Evolutionary conservation across 2,329 filamentous ascomycete genomes (phyloP).

Genomic region (Fusarium algeriense): DNA sequence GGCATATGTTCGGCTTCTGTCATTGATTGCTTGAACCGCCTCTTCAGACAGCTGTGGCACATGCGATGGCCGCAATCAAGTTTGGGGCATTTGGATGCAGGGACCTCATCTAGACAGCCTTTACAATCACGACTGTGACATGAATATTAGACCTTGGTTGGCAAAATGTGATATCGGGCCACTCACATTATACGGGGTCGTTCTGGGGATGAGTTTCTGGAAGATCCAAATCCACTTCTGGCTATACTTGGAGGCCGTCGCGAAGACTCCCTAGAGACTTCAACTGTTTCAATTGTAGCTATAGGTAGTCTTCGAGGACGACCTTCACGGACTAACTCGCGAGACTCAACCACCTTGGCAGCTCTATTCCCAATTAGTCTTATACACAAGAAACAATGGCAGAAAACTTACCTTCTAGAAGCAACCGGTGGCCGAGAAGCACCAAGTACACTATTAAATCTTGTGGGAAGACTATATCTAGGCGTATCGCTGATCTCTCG

Average conservation of each 20-base stretch:
- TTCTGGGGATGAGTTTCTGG: conserved; percentile 47
- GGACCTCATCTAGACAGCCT: conserved; percentile 77
- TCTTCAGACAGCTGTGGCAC: conserved; percentile 81
- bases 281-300: conserved; percentile 30
- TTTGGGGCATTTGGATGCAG: conserved; percentile 72
- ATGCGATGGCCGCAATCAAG: conserved; percentile 84
- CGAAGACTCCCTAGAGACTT: conserved; percentile 45
- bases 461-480: conserved; percentile 44
- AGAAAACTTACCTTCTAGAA: conserved; percentile 48
- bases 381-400: neutral
- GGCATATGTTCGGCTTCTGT: conserved; percentile 86
- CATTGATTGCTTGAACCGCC: conserved; percentile 80
- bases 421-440: conserved; percentile 52
- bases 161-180: neutral
- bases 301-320: conserved; percentile 35
- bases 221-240: conserved; percentile 46
- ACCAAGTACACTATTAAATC: conserved; percentile 50
- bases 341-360: conserved; percentile 42
- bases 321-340: conserved; percentile 42
- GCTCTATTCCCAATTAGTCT: conserved; percentile 32
- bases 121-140: conserved; percentile 74
- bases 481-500: conserved; percentile 49
- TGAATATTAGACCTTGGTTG: conserved; percentile 23
- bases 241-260: conserved; percentile 46
- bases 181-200: conserved; percentile 45